These are phyloP conservation scores for Cymodocea nodosa DNA, from an alignment of 116 monocot genomes.

Conservation along the genomic window DNA sequence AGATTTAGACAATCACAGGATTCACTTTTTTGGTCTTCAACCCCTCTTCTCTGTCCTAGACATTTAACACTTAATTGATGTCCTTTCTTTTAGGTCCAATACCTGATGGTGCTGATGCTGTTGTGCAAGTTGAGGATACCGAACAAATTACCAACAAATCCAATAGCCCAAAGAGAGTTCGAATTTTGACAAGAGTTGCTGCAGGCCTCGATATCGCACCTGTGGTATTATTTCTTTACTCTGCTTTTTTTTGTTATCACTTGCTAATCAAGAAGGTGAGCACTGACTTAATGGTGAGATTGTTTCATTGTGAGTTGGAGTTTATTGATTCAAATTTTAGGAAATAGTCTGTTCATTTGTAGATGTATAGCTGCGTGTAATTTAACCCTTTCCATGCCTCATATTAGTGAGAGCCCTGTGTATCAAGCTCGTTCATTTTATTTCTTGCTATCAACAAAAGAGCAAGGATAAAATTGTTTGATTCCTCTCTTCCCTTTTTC, in stretches of 20 bases:
- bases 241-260: neutral
- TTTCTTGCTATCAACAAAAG: too few species aligned
- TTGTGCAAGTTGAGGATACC: constrained; percentile 92
- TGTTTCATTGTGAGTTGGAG: too few species aligned
- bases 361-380: too few species aligned
- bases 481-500: too few species aligned
- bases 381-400: too few species aligned
- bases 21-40: neutral
- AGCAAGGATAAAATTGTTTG: too few species aligned
- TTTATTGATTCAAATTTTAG: too few species aligned
- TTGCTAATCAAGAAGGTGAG: too few species aligned
- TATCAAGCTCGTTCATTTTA: too few species aligned
- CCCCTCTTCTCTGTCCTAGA: neutral
- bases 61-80: neutral
- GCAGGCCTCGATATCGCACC: constrained; percentile 64
- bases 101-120: constrained; percentile 92
- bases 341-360: too few species aligned
- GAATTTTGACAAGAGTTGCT: constrained; percentile 39
- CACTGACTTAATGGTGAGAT: too few species aligned
- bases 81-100: constrained; percentile 50
- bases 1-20: neutral
- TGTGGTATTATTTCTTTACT: constrained; percentile 45
- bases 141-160: constrained; percentile 23
- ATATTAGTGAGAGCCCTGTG: too few species aligned
- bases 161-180: constrained; percentile 40